Conservation (phyloP, 139 green algal genomes). For the Chlamydomonas sphaeroides region DNA sequence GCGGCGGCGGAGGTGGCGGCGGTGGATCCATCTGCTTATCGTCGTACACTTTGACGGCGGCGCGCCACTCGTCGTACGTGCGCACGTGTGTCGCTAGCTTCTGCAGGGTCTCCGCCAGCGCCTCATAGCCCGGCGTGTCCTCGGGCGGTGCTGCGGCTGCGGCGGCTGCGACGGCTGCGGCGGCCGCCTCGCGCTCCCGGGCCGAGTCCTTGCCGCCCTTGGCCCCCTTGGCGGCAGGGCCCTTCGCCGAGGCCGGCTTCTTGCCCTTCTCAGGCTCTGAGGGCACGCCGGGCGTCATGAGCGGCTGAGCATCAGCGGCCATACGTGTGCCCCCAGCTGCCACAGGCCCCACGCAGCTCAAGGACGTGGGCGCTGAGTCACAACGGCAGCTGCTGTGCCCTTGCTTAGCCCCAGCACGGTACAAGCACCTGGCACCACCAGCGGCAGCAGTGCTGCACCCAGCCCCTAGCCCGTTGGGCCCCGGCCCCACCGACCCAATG, state of each 20-base stretch:
- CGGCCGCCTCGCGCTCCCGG: conserved; percentile 26
- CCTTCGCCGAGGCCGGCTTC: conserved; percentile 15
- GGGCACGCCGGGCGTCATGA: too few species aligned
- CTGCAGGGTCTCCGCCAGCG: conserved; percentile 36
- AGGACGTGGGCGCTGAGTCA: too few species aligned
- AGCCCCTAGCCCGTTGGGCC: too few species aligned
- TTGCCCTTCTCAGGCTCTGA: neutral
- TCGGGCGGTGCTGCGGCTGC: neutral
- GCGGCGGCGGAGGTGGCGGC: neutral
- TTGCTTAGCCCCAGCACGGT: too few species aligned
- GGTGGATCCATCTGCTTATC: neutral
- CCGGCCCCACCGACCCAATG: too few species aligned
- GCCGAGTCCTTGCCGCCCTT: conserved; percentile 27
- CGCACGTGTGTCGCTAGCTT: conserved; percentile 35
- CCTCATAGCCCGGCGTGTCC: conserved; percentile 50
- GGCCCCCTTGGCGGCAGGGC: neutral
- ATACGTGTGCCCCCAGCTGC: too few species aligned
- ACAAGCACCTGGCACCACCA: too few species aligned
- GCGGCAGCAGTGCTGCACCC: too few species aligned
- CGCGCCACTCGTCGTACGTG: conserved; percentile 61
- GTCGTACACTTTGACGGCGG: conserved; percentile 51
- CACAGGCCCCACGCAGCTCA: too few species aligned
- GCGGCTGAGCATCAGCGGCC: too few species aligned
- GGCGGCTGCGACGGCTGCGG: neutral
- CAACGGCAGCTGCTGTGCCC: too few species aligned